A percentile compares a stretch with the other conserved stretches of the same genome.
Evolutionary conservation across 306 rosid species (phyloP).

Genomic region (Trifolium subterraneum): DNA sequence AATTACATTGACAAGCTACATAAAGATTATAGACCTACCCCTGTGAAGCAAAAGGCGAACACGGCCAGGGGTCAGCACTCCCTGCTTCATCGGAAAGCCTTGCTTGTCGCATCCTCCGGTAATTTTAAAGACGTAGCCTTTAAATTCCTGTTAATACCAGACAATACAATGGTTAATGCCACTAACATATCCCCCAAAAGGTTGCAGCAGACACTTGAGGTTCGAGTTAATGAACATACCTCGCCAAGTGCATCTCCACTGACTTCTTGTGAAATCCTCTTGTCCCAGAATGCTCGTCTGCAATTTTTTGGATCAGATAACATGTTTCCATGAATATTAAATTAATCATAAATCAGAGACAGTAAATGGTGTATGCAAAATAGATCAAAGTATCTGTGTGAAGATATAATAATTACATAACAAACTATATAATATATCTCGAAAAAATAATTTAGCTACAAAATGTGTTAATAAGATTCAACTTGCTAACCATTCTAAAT

Average conservation of each 20-base stretch:
- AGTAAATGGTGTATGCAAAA: too few relatives aligned
- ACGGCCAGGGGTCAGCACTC: conserved; percentile 58
- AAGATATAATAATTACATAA: not conserved
- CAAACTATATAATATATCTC: not conserved
- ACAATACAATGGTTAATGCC: not conserved
- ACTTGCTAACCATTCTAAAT: not conserved
- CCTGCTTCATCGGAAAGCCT: conserved; percentile 60
- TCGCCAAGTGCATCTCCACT: conserved; percentile 53
- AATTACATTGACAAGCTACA: not conserved
- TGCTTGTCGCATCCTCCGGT: conserved; percentile 60
- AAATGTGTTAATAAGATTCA: not conserved
- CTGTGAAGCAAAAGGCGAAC: conserved; percentile 53
- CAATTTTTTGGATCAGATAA: not conserved
- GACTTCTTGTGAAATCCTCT: conserved; percentile 55
- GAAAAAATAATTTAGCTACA: not conserved
- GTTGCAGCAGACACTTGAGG: not conserved
- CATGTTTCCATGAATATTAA: not conserved
- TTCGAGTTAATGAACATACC: conserved; percentile 18
- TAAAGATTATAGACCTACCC: conserved; percentile 16
- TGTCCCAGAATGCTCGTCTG: conserved; percentile 56
- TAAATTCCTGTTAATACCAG: conserved; percentile 44
- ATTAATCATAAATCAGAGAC: not conserved
- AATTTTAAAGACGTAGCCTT: conserved; percentile 53
- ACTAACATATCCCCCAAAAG: not conserved
- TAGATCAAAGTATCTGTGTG: too few relatives aligned